Conservation (phyloP, 208 protist genomes). For the Trypanosoma caninum region DNA sequence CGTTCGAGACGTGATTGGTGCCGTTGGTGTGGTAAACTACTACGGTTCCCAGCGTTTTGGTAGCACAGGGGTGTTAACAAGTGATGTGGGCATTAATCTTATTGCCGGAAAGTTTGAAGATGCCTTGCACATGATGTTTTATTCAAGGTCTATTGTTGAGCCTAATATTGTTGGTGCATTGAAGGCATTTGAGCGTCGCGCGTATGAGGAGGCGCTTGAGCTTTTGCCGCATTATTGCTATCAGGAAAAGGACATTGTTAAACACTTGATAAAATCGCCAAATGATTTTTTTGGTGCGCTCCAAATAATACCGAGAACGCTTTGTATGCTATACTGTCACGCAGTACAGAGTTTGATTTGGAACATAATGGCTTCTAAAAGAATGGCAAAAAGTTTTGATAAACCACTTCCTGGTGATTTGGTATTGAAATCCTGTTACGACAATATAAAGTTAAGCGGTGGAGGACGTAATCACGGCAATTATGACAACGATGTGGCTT, state of each 20-base stretch:
- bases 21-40: conserved; percentile 93
- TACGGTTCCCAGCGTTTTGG: conserved; percentile 95
- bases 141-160: conserved; percentile 53
- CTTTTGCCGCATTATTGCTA: conserved; percentile 69
- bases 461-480: neutral
- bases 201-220: conserved; percentile 48
- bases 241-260: conserved; percentile 82
- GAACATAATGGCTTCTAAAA: conserved; percentile 89
- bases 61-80: conserved; percentile 87
- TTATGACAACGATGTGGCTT: neutral
- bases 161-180: conserved; percentile 41
- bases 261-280: conserved; percentile 54
- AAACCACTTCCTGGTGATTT: conserved; percentile 77
- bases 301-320: conserved; percentile 71
- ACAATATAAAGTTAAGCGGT: neutral
- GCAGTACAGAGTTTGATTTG: conserved; percentile 93
- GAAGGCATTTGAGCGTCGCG: conserved; percentile 24
- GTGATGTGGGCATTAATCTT: conserved; percentile 83
- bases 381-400: conserved; percentile 56
- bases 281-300: conserved; percentile 78
- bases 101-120: conserved; percentile 67
- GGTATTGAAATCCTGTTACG: conserved; percentile 59
- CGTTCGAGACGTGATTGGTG: conserved; percentile 30
- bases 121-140: conserved; percentile 70
- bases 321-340: conserved; percentile 93